Base-by-base conservation (phyloP, 2,329 filamentous ascomycete genomes). In the Stagonosporopsis tanaceti region DNA sequence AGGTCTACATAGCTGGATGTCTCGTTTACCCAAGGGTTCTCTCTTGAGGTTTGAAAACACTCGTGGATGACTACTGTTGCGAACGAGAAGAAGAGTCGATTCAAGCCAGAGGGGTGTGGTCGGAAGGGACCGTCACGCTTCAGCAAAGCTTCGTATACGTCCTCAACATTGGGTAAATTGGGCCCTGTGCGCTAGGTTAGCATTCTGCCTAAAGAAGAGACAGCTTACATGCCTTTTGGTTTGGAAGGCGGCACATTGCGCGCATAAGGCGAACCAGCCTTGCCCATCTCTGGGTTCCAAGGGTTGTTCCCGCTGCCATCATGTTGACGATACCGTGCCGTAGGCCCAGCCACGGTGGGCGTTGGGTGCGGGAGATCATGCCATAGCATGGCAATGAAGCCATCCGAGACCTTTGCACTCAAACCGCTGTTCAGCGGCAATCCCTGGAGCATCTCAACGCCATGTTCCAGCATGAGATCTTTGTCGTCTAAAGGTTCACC, bases 1-100 rank as follows among this genome's bases (percentile, higher is more conserved):
- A 93, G 79, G 66, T 92, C 89, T 24, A 92, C 82, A 62, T 92
- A 92, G 0, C 89, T 91, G 0, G 89, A 91, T 0, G 87, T 90
- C 56, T 85, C 80, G 1, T 85, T 88, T 54, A 84, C 85, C 64
- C 84, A 86, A 66, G 80, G 82, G 70, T 92, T 85, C 2, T 77
- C 78, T 24, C 85, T 83, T 62, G 84, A 85, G 2, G 88, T 90
- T 53, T 85, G 82, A 73, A 90, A 90, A 47, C 89, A 76, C 67
- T 88, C 86, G 76, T 79, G 74, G 53, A 81, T 82, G 62, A 83
- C 82, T 62, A 93, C 86, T 14, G 88, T 86, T 0, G 89, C 90
- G 50, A 90, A 81, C 59, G 91, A 91, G 73, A 91, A 91, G 28
- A 93, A 79, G 75, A 91, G 47, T 59, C 87, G 88, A 0, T 89